A percentile compares a stretch with the other conserved stretches of the same genome.
Evolutionary conservation across 2,329 filamentous ascomycete genomes (phyloP).

Genomic region (Xylaria sp.): DNA sequence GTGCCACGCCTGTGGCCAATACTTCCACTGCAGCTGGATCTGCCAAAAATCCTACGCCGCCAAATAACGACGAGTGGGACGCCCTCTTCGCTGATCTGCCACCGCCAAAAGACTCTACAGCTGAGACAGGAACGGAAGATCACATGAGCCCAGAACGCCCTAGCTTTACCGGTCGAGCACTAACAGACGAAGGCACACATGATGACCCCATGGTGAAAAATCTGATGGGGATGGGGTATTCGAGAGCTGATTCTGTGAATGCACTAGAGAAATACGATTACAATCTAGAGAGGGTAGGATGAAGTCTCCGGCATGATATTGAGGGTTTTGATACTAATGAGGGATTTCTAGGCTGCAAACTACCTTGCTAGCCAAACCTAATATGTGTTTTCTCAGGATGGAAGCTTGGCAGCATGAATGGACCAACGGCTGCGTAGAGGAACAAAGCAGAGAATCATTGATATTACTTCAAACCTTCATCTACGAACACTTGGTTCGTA

Average conservation of each 20-base stretch:
- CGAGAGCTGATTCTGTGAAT: conserved; percentile 75
- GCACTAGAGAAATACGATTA: conserved; percentile 97
- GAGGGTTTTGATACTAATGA: conserved; percentile 40
- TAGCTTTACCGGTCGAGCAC: conserved; percentile 67
- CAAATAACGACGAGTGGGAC: conserved; percentile 86
- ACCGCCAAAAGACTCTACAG: conserved; percentile 55
- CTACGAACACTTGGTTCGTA: conserved; percentile 28
- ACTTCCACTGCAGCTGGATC: conserved; percentile 51
- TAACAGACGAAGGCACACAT: conserved; percentile 79
- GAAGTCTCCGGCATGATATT: conserved; percentile 39
- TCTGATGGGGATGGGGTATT: conserved; percentile 89
- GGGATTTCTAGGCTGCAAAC: conserved; percentile 61
- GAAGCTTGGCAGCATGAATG: conserved; percentile 23
- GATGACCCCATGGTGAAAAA: conserved; percentile 94
- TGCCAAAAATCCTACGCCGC: conserved; percentile 54
- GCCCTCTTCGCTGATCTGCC: conserved; percentile 89
- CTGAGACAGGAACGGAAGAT: conserved; percentile 45
- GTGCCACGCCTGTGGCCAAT: conserved; percentile 53
- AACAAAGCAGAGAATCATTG: conserved; percentile 13
- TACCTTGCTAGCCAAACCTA: conserved; percentile 66
- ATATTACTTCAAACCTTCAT: conserved; percentile 21
- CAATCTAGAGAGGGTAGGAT: conserved; percentile 88
- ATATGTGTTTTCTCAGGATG: conserved; percentile 29
- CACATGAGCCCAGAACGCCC: conserved; percentile 45
- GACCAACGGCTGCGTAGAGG: conserved; percentile 14